phyloP scores from a whole-genome alignment of 495 filamentous ascomycete genomes.

The Trichoderma virens region DNA sequence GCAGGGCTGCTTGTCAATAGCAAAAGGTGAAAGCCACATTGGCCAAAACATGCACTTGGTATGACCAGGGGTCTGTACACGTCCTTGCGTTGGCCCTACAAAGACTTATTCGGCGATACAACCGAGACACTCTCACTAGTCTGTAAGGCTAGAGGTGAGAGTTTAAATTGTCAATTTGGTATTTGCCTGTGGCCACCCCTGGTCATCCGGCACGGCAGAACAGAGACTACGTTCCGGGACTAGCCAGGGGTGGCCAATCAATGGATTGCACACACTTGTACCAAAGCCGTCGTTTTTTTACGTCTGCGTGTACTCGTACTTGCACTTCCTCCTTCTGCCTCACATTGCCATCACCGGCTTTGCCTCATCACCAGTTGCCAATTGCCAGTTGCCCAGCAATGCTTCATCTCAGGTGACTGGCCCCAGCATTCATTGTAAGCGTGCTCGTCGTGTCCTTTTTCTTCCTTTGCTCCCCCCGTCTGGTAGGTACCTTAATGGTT shows the following conservation, averaged over 20 bases:
- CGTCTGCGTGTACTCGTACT: no score
- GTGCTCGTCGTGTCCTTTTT: not conserved
- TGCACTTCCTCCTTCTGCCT: no score
- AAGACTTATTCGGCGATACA: not conserved
- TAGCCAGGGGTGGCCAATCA: not conserved
- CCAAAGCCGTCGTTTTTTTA: no score
- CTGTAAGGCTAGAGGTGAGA: not conserved
- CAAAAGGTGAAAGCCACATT: not conserved
- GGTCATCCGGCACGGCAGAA: constrained; percentile 2
- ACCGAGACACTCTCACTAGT: not conserved
- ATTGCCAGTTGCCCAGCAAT: constrained; percentile 7
- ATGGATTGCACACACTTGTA: no score
- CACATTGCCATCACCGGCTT: not conserved
- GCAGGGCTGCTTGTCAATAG: constrained; percentile 1
- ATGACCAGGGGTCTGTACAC: not conserved
- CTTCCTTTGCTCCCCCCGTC: not conserved
- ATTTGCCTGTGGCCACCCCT: constrained; percentile 2
- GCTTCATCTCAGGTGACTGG: constrained; percentile 2
- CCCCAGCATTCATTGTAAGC: constrained; percentile 2
- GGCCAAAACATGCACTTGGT: not conserved
- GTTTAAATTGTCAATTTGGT: constrained; percentile 1
- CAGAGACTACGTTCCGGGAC: not conserved
- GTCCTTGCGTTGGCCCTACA: constrained; percentile 3
- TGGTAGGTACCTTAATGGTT: no score
- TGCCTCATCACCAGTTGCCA: not conserved